Evolutionary conservation across 768 basidiomycete genomes (phyloP), one percentile per base, ranked within the genome.

Genomic region (Tulasnella sp.): DNA sequence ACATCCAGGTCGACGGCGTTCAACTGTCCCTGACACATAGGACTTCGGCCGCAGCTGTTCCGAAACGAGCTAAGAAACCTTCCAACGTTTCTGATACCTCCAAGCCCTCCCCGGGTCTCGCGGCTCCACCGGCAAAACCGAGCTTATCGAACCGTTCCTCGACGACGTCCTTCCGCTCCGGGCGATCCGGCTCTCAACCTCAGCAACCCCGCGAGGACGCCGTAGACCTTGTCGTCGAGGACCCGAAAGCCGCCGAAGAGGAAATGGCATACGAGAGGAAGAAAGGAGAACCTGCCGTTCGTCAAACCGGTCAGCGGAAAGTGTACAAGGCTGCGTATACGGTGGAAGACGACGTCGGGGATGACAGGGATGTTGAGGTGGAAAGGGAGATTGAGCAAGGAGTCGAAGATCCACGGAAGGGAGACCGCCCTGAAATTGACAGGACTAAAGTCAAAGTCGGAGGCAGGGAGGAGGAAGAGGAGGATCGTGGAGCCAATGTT

Each of bases 141-240:
- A 83, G 83, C n/a, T 84, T 81, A 7, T 58, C 41, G 42, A 78
- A 48, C 11, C 75, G 74, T 9, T 60, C 74, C 14, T 42, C 64
- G 14, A 64, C 80, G 6, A 58, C 82, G 42, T 80, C 82, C 18
- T 41, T 73, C 16, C 73, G 54, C 58, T 73, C 80, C 28, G 28
- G 24, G 34, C 31, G 37, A 41, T 75, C 79, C n/a, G 34, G 22
- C 34, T 37, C 64, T 18, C 64, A 69, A 69, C 64, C 64, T 37
- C 72, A 80, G 7, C 46, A 48, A 12, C 79, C 87, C 44, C 88
- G 86, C 7, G 81, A 84, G 0, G 88, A 98, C 82, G 96, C 97
- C 0, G 92, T 98, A 1, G 97, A 99, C 84, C 88, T 99, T 22
- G 90, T 98, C 6, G 91, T 97, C 0, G 93, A 94, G 83, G 93